phyloP scores from a whole-genome alignment of 345 rosid genomes.

The Gossypium mustelinum region DNA sequence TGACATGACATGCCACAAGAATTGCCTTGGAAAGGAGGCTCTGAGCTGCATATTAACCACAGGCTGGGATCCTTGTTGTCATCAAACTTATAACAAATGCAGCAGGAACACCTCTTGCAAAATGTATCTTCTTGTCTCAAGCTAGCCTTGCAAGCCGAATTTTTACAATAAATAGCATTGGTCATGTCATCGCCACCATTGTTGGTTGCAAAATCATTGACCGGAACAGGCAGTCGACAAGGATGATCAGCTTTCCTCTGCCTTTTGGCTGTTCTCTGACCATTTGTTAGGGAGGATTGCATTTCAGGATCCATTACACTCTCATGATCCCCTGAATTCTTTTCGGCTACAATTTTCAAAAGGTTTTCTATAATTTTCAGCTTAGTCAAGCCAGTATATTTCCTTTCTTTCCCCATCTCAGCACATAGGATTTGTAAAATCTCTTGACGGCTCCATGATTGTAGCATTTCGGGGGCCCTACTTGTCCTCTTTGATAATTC shows the following conservation, averaged over 20 bases:
- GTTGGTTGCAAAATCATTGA: slow-evolving; percentile 24
- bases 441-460: slow-evolving; percentile 92
- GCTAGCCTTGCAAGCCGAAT: slow-evolving; percentile 80
- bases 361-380: slow-evolving; percentile 90
- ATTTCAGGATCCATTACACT: slow-evolving; percentile 30
- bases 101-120: slow-evolving; percentile 92
- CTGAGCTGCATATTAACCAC: slow-evolving; percentile 78
- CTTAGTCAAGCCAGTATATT: slow-evolving; percentile 88
- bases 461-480: slow-evolving; percentile 62
- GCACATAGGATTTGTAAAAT: slow-evolving; percentile 85
- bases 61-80: slow-evolving; percentile 95
- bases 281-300: slow-evolving; percentile 32
- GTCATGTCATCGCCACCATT: slow-evolving; percentile 29
- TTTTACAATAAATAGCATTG: slow-evolving; percentile 53
- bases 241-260: slow-evolving; percentile 66
- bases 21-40: slow-evolving; percentile 56
- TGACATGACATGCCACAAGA: slow-evolving; percentile 89
- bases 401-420: slow-evolving; percentile 96
- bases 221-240: slow-evolving; percentile 40
- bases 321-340: slow-evolving; percentile 32
- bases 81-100: slow-evolving; percentile 73
- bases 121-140: slow-evolving; percentile 52
- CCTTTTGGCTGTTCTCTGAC: slow-evolving; percentile 48
- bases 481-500: slow-evolving; percentile 60
- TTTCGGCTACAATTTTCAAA: slow-evolving; percentile 65